phyloP scores from a whole-genome alignment of 371 early-diverging fungal genomes.

The Apophysomyces elegans region DNA sequence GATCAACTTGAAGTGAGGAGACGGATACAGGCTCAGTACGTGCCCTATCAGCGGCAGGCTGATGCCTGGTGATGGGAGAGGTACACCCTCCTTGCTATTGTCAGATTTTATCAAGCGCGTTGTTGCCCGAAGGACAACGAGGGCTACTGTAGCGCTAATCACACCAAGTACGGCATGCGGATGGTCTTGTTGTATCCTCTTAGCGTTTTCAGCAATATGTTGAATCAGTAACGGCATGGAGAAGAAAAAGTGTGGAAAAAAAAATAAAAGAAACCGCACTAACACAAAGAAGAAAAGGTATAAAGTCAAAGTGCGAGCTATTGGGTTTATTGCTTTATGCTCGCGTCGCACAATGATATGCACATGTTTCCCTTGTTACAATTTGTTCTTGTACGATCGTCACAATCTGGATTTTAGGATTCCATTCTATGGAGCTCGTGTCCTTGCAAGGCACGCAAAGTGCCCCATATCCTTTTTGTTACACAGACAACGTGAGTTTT shows the following conservation, averaged over 20 bases:
- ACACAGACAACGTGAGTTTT: no score
- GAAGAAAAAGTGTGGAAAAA: neutral
- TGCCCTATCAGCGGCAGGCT: slow-evolving; percentile 14
- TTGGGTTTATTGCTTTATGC: no score
- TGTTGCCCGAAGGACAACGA: neutral
- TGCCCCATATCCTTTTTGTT: no score
- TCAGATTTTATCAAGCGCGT: neutral
- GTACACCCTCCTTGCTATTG: neutral
- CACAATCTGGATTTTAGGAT: no score
- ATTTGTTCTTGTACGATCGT: no score
- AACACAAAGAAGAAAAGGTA: neutral
- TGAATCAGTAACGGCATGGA: neutral
- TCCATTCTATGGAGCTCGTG: no score
- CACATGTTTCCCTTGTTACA: no score
- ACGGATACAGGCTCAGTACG: neutral
- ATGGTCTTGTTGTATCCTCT: neutral
- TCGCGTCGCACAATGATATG: no score
- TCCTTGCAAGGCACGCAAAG: no score
- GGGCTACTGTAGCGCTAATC: neutral
- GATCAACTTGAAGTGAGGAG: slow-evolving; percentile 12
- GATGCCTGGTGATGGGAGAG: neutral
- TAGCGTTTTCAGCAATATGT: neutral
- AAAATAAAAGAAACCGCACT: neutral
- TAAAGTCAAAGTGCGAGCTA: no score
- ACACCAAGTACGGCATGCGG: neutral